Evolutionary conservation across 2,329 filamentous ascomycete genomes (phyloP), one percentile per base, ranked within the genome.

Genomic region (Clarireedia homoeocarpa): DNA sequence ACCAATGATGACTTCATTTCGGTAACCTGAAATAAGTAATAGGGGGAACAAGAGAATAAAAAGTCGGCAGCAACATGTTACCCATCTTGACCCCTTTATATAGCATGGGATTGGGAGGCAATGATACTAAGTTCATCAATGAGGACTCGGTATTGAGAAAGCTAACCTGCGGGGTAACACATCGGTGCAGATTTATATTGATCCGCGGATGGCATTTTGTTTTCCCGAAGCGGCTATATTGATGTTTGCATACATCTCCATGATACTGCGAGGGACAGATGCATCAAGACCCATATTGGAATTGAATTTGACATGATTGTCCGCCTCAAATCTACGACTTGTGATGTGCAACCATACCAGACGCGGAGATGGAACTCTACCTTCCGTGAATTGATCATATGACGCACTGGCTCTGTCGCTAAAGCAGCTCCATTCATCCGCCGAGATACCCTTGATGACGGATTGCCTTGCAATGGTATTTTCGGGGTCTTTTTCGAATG

Each of bases 1-100:
- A 61, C n/a, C 10, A 34, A 49, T 34, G 42, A 57, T 20, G 57
- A 50, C 45, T 48, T 55, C 61, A 63, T 62, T 17, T 55, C 61
- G 48, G 38, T 4, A 27, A 9, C 38, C 15, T 30, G 17, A 47
- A 23, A 34, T 15, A 14, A 44, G 15, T 17, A 45, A 6, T 4
- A 36, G 17, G 3, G 20, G 30, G 5, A 30, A 46, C 26, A 23
- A 36, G 36, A 23, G 2, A 39, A 38, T 38, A 6, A 30, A 5
- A 20, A 47, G 20, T 30, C 12, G 26, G 5, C 15, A 24, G 30
- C 7, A n/a, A 15, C 20, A 23, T 23, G 50, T 26, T 51, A 17
- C 27, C 6, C 38, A 40, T 20, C 12, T 40, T 54, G 23, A 49
- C 12, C 3, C 10, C 30, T 34, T 34, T 34, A 34, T 34, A 34